Evolutionary conservation across 2,329 filamentous ascomycete species (phyloP).

Genomic region (Zopfia rhizophila): DNA sequence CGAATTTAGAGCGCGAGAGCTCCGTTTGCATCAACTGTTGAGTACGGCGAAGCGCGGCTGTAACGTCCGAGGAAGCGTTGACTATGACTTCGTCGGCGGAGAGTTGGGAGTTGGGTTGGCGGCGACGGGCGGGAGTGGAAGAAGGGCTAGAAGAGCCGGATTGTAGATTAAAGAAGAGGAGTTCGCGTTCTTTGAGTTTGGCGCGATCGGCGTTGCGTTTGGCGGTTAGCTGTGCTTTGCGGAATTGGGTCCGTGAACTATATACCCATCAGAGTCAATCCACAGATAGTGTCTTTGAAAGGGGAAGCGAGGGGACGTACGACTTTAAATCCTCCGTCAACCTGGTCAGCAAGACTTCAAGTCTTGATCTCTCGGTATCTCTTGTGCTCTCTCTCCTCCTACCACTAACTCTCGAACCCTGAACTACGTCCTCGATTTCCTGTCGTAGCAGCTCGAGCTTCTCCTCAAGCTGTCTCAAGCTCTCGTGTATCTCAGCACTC

Average conservation of each 20-base stretch:
- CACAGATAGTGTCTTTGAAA: too few species aligned
- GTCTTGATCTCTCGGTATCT: conserved; percentile 71
- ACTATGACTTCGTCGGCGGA: conserved; percentile 78
- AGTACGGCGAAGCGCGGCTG: conserved; percentile 81
- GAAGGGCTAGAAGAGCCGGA: conserved; percentile 50
- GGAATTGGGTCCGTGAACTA: conserved; percentile 74
- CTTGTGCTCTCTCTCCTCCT: conserved; percentile 61
- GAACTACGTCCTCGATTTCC: conserved; percentile 76
- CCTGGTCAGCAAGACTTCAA: conserved; percentile 73
- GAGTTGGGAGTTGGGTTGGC: conserved; percentile 60
- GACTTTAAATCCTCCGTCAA: conserved; percentile 76
- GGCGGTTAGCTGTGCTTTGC: conserved; percentile 82
- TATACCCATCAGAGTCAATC: conserved; percentile 55
- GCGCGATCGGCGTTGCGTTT: conserved; percentile 79
- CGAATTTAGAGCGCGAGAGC: conserved; percentile 86
- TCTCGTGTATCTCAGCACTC: conserved; percentile 80
- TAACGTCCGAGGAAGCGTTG: conserved; percentile 84
- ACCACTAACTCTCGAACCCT: conserved; percentile 46
- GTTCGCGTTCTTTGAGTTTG: conserved; percentile 78
- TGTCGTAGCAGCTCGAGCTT: conserved; percentile 83
- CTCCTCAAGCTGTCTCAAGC: conserved; percentile 80
- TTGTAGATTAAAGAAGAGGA: conserved; percentile 75
- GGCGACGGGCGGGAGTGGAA: conserved; percentile 49
- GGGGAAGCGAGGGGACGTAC: conserved; percentile 61
- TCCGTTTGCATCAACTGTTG: conserved; percentile 88